Conservation (phyloP, 768 basidiomycete species). For the Pleurotus eryngii region DNA sequence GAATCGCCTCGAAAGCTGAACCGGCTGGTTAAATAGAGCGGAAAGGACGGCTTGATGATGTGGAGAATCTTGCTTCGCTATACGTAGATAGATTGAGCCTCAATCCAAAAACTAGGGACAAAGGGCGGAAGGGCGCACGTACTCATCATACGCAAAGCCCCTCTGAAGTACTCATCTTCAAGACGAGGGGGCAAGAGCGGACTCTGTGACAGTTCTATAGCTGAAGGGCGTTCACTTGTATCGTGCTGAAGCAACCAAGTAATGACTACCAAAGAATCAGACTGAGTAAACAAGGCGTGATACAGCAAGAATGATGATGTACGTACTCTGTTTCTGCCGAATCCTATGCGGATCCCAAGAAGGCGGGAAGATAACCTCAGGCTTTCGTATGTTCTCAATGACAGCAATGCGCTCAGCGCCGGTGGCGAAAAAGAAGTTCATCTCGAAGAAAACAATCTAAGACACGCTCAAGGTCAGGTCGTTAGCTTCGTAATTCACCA, state of each 20-base stretch:
- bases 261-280: constrained; percentile 52
- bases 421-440: constrained; percentile 85
- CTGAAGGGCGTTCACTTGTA: constrained; percentile 72
- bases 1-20: constrained; percentile 59
- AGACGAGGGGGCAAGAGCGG: constrained; percentile 69
- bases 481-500: no score
- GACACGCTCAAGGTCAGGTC: neutral
- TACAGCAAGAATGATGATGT: neutral
- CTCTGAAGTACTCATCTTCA: constrained; percentile 85
- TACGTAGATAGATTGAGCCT: constrained; percentile 17
- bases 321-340: constrained; percentile 69
- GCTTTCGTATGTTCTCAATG: constrained; percentile 73
- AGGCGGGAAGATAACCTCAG: constrained; percentile 70
- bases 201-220: constrained; percentile 80
- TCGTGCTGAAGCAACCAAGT: constrained; percentile 80
- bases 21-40: constrained; percentile 73
- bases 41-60: constrained; percentile 78
- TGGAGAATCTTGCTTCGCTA: constrained; percentile 73
- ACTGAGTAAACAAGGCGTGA: neutral
- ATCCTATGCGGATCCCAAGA: constrained; percentile 63
- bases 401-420: constrained; percentile 82
- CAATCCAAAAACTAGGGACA: neutral
- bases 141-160: constrained; percentile 76
- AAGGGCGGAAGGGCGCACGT: constrained; percentile 17
- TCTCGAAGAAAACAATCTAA: constrained; percentile 95